These are phyloP conservation scores for Williopsis jadinii DNA, from an alignment of 1,139 yeast genomes.

Conservation along the genomic window DNA sequence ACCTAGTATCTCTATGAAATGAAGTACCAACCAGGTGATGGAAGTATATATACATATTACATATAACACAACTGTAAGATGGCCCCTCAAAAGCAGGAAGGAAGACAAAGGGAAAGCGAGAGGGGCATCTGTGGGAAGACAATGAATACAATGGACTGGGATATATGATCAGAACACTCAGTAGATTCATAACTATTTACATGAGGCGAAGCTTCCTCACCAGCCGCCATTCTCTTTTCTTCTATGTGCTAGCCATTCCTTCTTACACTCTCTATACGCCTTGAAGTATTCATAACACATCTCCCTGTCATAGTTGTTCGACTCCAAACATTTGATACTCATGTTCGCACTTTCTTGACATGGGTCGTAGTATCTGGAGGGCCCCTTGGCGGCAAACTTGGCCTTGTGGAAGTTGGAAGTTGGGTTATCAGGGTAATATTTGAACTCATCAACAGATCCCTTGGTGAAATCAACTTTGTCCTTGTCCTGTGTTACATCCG, in stretches of 20 bases:
- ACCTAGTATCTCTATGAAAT: conserved; percentile 5
- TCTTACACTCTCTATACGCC: conserved; percentile 87
- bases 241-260: conserved; percentile 55
- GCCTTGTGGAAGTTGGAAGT: conserved; percentile 28
- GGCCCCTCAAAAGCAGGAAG: background rate
- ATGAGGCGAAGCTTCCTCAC: conserved; percentile 3
- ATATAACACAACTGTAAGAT: background rate
- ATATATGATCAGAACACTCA: too few species aligned
- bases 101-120: too few species aligned
- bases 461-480: conserved; percentile 49
- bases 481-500: conserved; percentile 35
- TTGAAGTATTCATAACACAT: conserved; percentile 83
- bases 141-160: too few species aligned
- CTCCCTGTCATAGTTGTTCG: conserved; percentile 67
- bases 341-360: conserved; percentile 86
- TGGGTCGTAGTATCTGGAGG: conserved; percentile 86
- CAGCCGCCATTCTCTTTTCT: conserved; percentile 27
- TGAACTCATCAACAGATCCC: conserved; percentile 46
- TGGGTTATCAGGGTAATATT: conserved; percentile 77
- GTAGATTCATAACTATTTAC: too few species aligned
- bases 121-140: too few species aligned
- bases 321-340: conserved; percentile 73
- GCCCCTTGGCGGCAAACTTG: conserved; percentile 46
- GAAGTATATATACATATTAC: background rate
- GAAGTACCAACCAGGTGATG: background rate